phyloP scores from a whole-genome alignment of 139 green algal species.

The Chlamydomonas incerta region DNA sequence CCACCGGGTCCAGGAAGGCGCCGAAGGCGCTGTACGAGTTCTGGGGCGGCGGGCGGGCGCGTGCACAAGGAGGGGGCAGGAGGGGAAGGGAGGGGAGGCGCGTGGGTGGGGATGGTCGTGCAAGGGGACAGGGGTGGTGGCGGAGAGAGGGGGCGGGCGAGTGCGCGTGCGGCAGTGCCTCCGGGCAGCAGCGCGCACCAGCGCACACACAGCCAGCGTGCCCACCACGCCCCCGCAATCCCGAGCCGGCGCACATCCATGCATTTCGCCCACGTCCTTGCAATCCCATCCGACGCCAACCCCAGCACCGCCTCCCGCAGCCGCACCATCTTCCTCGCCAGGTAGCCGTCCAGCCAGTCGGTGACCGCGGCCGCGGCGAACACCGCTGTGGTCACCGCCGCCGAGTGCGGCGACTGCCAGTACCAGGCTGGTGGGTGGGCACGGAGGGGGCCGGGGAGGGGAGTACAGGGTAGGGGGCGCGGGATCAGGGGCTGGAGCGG shows the following conservation, averaged over 20 bases:
- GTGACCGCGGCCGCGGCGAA: constrained; percentile 91
- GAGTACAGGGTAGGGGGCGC: no score
- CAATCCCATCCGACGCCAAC: no score
- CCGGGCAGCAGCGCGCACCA: no score
- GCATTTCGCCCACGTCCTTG: no score
- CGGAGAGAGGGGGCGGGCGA: no score
- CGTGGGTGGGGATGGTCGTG: background rate
- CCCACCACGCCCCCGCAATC: no score
- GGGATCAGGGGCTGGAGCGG: no score
- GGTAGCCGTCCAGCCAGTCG: constrained; percentile 97
- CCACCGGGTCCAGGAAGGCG: constrained; percentile 98
- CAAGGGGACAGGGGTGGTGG: no score
- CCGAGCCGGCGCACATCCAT: no score
- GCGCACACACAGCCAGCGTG: no score
- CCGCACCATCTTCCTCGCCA: constrained; percentile 92
- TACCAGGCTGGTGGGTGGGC: constrained; percentile 68
- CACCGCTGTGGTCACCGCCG: constrained; percentile 62
- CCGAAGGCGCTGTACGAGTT: constrained; percentile 86
- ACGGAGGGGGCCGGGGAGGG: background rate
- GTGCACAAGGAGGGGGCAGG: background rate
- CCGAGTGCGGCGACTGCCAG: constrained; percentile 49
- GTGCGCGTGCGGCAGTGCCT: no score
- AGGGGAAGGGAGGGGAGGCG: background rate
- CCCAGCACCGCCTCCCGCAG: no score
- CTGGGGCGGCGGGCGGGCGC: constrained; percentile 41